Conservation (phyloP, 768 basidiomycete species). For the Naganishia randhawae region DNA sequence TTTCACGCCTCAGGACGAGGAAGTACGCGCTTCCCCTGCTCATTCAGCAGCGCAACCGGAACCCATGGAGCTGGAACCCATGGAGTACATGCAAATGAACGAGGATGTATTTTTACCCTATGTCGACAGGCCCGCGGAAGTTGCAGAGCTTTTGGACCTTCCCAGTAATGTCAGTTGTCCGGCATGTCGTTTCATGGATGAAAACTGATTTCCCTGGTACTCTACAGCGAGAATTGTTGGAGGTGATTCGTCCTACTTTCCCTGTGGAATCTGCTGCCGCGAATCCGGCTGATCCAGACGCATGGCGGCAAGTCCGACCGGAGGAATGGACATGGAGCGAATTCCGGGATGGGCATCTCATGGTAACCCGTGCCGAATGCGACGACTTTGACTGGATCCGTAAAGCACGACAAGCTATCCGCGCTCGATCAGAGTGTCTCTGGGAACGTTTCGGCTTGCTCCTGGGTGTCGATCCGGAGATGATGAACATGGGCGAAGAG, state of each 20-base stretch:
- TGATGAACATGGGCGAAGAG: conserved; percentile 53
- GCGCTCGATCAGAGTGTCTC: conserved; percentile 73
- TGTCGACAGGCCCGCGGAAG: conserved; percentile 74
- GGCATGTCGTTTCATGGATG: background rate
- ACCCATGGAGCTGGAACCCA: conserved; percentile 43
- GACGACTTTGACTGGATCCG: conserved; percentile 71
- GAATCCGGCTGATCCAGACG: conserved; percentile 45
- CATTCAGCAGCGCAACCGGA: background rate
- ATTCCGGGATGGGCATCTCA: conserved; percentile 61
- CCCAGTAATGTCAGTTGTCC: conserved; percentile 59
- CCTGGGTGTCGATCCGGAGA: conserved; percentile 76
- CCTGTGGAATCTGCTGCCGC: conserved; percentile 43
- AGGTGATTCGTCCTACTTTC: conserved; percentile 44
- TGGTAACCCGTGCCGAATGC: conserved; percentile 60
- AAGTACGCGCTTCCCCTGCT: background rate
- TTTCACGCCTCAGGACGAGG: conserved; percentile 16
- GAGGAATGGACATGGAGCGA: conserved; percentile 68
- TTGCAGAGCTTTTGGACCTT: conserved; percentile 62
- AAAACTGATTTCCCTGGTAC: conserved; percentile 43
- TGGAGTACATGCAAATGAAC: conserved; percentile 49
- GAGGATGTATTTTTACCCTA: conserved; percentile 79
- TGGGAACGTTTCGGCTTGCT: conserved; percentile 89
- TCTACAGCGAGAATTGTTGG: conserved; percentile 35
- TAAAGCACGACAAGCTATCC: conserved; percentile 69
- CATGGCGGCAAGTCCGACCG: conserved; percentile 58